Percentiles rank a stretch among this genome's conserved stretches.
phyloP scores from a whole-genome alignment of 176 grass and related monocot genomes.

The Carex cristatella region DNA sequence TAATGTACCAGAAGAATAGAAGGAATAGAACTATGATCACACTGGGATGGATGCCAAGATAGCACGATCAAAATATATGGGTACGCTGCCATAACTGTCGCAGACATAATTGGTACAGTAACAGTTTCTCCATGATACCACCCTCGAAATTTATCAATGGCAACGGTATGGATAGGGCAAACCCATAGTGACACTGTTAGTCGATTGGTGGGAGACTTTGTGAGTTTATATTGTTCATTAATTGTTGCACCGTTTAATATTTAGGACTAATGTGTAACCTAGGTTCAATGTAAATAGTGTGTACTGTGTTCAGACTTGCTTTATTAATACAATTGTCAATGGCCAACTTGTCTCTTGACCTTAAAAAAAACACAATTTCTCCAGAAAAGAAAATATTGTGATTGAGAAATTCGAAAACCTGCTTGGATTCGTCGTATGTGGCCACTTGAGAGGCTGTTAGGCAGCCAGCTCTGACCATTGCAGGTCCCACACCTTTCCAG shows the following conservation, averaged over 20 bases:
- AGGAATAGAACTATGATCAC: background rate
- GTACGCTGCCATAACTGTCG: background rate
- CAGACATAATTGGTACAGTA: background rate
- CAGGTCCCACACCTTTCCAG: slow-evolving; percentile 98
- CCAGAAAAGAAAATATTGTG: background rate
- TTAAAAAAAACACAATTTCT: background rate
- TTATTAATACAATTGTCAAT: no score
- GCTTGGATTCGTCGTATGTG: slow-evolving; percentile 91
- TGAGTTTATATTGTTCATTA: no score
- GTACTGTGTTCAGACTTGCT: no score
- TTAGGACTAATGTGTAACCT: no score
- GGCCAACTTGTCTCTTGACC: no score
- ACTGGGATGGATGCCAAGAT: background rate
- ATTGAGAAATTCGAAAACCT: slow-evolving; percentile 27
- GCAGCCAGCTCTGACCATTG: slow-evolving; percentile 84
- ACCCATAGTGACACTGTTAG: no score
- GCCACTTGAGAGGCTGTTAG: slow-evolving; percentile 94
- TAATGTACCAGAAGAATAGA: background rate
- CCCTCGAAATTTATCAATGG: no score
- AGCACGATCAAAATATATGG: background rate
- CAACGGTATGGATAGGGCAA: no score
- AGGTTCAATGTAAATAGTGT: no score
- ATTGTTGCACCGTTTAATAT: no score
- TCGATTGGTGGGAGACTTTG: no score
- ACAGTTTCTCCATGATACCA: background rate